phyloP scores from a whole-genome alignment of 2,329 filamentous ascomycete species.

The Botryosphaeria dothidea region DNA sequence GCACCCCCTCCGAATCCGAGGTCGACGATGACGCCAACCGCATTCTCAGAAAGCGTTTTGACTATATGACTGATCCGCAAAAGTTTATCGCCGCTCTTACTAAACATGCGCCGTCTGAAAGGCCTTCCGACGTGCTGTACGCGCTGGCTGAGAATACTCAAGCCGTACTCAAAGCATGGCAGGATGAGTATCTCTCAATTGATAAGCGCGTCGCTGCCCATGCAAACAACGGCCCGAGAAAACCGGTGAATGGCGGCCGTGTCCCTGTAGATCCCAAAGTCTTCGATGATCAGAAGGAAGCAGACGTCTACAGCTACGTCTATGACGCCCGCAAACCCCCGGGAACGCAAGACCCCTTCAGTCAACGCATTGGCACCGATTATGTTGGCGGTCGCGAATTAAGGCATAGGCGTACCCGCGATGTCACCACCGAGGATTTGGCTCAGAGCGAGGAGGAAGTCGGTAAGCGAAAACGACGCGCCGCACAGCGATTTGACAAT shows the following conservation, averaged over 20 bases:
- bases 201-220: slow-evolving; percentile 42
- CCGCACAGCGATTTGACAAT: slow-evolving; percentile 35
- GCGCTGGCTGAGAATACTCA: slow-evolving; percentile 57
- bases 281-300: slow-evolving; percentile 62
- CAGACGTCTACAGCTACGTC: slow-evolving; percentile 61
- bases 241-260: slow-evolving; percentile 51
- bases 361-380: slow-evolving; percentile 51
- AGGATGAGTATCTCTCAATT: slow-evolving; percentile 61
- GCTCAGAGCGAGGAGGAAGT: slow-evolving; percentile 41
- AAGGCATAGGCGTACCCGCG: slow-evolving; percentile 44
- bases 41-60: slow-evolving; percentile 42
- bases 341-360: slow-evolving; percentile 58
- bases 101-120: slow-evolving; percentile 42
- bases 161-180: slow-evolving; percentile 54
- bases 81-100: slow-evolving; percentile 45
- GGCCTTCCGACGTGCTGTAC: slow-evolving; percentile 56
- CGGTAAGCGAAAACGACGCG: slow-evolving; percentile 35
- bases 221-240: slow-evolving; percentile 45
- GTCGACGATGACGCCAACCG: slow-evolving; percentile 44
- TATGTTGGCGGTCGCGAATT: slow-evolving; percentile 48
- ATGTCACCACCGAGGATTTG: slow-evolving; percentile 22
- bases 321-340: slow-evolving; percentile 54
- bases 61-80: slow-evolving; percentile 45
- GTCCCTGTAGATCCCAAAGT: slow-evolving; percentile 48
- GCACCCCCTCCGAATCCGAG: slow-evolving; percentile 32